Evolutionary conservation across 805 yeast species (phyloP).

Genomic region (Candida argentea): DNA sequence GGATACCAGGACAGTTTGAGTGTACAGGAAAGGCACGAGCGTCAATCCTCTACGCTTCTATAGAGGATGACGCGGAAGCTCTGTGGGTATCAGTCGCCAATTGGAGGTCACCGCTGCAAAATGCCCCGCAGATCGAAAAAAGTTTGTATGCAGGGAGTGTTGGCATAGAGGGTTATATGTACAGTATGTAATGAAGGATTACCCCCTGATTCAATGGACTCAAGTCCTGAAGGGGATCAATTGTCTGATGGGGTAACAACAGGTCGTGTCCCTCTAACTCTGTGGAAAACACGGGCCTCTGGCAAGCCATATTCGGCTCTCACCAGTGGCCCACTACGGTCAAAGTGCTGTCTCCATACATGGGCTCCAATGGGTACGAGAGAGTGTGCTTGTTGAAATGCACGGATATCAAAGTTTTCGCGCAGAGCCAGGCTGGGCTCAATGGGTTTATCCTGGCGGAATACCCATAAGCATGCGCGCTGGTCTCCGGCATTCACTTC

Average conservation of each 20-base stretch:
- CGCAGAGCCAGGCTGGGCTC: slow-evolving; percentile 10
- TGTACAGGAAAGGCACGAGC: too few species aligned
- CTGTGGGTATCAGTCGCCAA: too few species aligned
- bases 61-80: too few species aligned
- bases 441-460: slow-evolving; percentile 46
- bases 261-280: slow-evolving; percentile 35
- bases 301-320: slow-evolving; percentile 68
- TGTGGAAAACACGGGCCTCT: slow-evolving; percentile 64
- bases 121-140: too few species aligned
- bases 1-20: too few species aligned
- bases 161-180: too few species aligned
- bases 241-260: too few species aligned
- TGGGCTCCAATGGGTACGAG: slow-evolving; percentile 86
- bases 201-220: background rate
- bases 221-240: background rate
- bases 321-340: slow-evolving; percentile 56
- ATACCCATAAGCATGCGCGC: slow-evolving; percentile 84
- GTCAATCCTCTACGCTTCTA: too few species aligned
- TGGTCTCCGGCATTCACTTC: slow-evolving; percentile 81
- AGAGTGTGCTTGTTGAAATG: slow-evolving; percentile 43
- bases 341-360: slow-evolving; percentile 81
- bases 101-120: too few species aligned
- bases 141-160: too few species aligned
- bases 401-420: slow-evolving; percentile 61
- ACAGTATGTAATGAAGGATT: background rate